Percentiles rank a stretch among this genome's conserved stretches.
Evolutionary conservation across 768 basidiomycete genomes (phyloP).

Genomic region (Tricholoma matsutake): DNA sequence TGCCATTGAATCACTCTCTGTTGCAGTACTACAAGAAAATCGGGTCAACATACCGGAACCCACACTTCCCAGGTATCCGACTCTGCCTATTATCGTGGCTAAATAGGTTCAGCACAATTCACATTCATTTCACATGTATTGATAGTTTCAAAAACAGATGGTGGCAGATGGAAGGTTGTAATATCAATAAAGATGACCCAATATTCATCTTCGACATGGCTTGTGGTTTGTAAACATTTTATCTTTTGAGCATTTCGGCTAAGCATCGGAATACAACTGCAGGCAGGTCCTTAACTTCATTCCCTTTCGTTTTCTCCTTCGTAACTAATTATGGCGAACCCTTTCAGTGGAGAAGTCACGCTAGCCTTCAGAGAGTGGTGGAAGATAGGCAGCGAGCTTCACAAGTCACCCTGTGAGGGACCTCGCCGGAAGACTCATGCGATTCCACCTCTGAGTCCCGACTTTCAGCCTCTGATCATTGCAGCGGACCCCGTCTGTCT

Average conservation of each 20-base stretch:
- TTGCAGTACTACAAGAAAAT: constrained; percentile 61
- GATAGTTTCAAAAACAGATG: constrained; percentile 24
- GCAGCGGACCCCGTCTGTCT: constrained; percentile 53
- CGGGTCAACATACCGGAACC: constrained; percentile 67
- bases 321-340: constrained; percentile 1
- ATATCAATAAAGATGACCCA: constrained; percentile 12
- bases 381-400: constrained; percentile 31
- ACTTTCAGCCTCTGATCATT: constrained; percentile 32
- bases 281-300: constrained; percentile 27
- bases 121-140: neutral
- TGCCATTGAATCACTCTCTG: neutral
- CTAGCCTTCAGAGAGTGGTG: constrained; percentile 62
- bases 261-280: neutral
- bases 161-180: constrained; percentile 34
- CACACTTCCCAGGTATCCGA: constrained; percentile 66
- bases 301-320: neutral
- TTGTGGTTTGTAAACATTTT: constrained; percentile 38
- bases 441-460: constrained; percentile 30
- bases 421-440: constrained; percentile 19
- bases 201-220: constrained; percentile 60
- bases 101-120: constrained; percentile 35
- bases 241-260: neutral
- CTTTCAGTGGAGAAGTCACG: constrained; percentile 60
- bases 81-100: constrained; percentile 53
- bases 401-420: constrained; percentile 4